These are phyloP conservation scores for Tulasnella sp. DNA, from an alignment of 768 basidiomycete species.

Conservation along the genomic window DNA sequence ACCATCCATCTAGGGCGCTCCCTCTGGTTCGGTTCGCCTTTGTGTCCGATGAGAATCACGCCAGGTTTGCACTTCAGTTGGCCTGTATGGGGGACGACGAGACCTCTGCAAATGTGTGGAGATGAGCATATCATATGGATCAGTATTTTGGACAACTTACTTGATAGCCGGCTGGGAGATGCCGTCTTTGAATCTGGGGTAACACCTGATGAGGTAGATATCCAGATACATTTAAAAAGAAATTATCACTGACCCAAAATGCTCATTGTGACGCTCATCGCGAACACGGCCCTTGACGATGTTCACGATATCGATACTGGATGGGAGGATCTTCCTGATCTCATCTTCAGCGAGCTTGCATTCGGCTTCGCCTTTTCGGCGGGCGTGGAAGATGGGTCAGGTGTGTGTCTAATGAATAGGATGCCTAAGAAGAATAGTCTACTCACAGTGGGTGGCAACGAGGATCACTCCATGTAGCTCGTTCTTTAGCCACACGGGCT, in stretches of 20 bases:
- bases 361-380: background rate
- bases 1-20: too few relatives aligned
- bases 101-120: background rate
- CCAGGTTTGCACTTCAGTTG: background rate
- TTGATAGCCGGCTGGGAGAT: slow-evolving; percentile 8
- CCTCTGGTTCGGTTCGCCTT: background rate
- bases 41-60: background rate
- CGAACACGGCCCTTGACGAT: background rate
- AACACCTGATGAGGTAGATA: too few relatives aligned
- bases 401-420: background rate
- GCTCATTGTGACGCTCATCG: slow-evolving; percentile 9
- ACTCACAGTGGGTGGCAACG: slow-evolving; percentile 8
- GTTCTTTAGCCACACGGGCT: background rate
- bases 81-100: background rate
- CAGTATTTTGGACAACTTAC: background rate
- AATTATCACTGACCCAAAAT: background rate
- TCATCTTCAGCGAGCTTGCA: background rate
- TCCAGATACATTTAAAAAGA: too few relatives aligned
- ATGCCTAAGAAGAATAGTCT: background rate
- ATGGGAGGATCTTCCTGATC: background rate
- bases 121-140: background rate
- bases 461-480: slow-evolving; percentile 8
- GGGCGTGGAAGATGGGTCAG: background rate
- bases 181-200: slow-evolving; percentile 4
- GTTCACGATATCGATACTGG: background rate